phyloP scores from a whole-genome alignment of 2,329 filamentous ascomycete species.

The Calonectria hongkongensis region DNA sequence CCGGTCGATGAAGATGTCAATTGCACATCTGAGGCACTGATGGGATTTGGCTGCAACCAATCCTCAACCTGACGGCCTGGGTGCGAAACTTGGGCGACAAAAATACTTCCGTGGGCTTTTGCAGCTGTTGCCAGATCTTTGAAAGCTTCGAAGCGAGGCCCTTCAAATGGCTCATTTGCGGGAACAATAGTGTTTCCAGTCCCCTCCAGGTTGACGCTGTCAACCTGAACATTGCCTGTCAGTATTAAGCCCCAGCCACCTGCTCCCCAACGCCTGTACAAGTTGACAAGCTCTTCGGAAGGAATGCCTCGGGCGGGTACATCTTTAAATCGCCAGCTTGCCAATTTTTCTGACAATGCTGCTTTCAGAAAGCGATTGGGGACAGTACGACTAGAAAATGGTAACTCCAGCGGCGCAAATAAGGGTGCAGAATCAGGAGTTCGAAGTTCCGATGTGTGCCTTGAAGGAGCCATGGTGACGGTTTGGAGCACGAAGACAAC shows the following conservation, averaged over 20 bases:
- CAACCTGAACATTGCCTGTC: slow-evolving; percentile 79
- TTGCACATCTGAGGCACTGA: slow-evolving; percentile 64
- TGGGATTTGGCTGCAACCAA: slow-evolving; percentile 58
- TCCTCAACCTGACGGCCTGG: slow-evolving; percentile 65
- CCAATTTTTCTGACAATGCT: background rate
- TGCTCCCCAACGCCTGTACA: slow-evolving; percentile 77
- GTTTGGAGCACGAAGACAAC: background rate
- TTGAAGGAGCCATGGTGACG: background rate
- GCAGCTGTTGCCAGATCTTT: slow-evolving; percentile 71
- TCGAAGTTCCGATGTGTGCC: background rate
- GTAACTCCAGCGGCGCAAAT: background rate
- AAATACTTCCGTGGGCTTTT: slow-evolving; percentile 76
- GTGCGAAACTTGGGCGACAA: slow-evolving; percentile 75
- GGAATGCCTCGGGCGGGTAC: slow-evolving; percentile 63
- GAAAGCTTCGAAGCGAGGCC: slow-evolving; percentile 78
- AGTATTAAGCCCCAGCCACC: slow-evolving; percentile 73
- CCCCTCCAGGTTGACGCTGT: slow-evolving; percentile 75
- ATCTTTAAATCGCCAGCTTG: background rate
- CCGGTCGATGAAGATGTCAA: slow-evolving; percentile 47
- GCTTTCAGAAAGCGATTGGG: background rate
- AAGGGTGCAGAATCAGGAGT: background rate
- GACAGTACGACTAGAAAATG: background rate
- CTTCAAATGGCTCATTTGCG: slow-evolving; percentile 67
- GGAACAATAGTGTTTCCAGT: slow-evolving; percentile 77
- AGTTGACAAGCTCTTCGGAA: slow-evolving; percentile 65